Evolutionary conservation across 1,139 yeast species (phyloP), one percentile per base, ranked within the genome.

Genomic region (Debaryomyces nepalensis): DNA sequence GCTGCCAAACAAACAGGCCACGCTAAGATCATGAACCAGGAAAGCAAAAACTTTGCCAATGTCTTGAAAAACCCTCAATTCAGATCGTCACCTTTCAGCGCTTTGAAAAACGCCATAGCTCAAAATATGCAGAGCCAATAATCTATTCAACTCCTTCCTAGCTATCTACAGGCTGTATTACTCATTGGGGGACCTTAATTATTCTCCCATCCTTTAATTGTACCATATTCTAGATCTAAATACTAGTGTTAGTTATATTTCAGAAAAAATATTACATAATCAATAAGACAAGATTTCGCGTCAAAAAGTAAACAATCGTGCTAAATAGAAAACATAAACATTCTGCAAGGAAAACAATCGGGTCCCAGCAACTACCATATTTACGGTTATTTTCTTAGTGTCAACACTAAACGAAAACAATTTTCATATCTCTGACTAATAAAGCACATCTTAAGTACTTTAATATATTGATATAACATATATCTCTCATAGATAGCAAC

Each of bases 1-100:
- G 81, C 86, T 9, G 64, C 60, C 27, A 78, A 78, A 45, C 72
- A 71, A 42, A 70, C 72, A 19, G 91, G 91, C 16, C 81, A 79
- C 35, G 73, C 72, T 49, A 62, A 66, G 27, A 72, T 85, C 16
- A 75, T 82, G 51, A 64, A 64, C 33, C 65, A 69, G 34, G 95
- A 85, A 54, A 72, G 75, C 42, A 65, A 67, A 49, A 70, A 82
- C 46, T 85, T 86, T 57, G 75, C 70, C 23, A 63, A 68, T 33
- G 79, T 84, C 9, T 63, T 86, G 46, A 74, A 71, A 45, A 76
- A 81, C 51, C 62, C 70, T 30, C 64, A 63, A 23, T 82, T 81
- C 51, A 74, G 80, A 59, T 57, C 64, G 40, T 73, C 78, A 32
- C 87, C 89, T 1, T 84, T 84, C 55, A 71, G 70, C 26, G 77